Percentiles rank a stretch among this genome's conserved stretches.
Conservation (phyloP, 208 protist species). For the Leptomonas pyrrhocoris region DNA sequence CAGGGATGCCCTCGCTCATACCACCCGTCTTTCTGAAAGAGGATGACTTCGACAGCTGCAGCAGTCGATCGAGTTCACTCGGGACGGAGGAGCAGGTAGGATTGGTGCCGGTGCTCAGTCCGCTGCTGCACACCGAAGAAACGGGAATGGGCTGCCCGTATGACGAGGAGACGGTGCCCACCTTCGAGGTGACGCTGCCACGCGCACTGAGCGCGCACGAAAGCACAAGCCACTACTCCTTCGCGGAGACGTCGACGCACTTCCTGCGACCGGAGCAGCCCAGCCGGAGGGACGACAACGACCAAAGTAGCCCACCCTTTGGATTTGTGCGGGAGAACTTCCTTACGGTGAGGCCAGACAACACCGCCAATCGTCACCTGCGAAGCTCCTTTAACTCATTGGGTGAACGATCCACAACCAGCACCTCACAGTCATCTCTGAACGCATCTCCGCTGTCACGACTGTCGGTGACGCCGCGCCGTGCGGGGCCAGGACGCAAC, state of each 20-base stretch:
- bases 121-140: conserved; percentile 15
- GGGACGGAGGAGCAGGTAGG: conserved; percentile 35
- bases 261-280: background rate
- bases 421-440: conserved; percentile 2
- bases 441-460: conserved; percentile 15
- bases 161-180: background rate
- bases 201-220: conserved; percentile 1
- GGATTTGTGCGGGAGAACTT: conserved; percentile 4
- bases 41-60: conserved; percentile 13
- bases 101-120: conserved; percentile 30
- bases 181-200: conserved; percentile 8
- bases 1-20: background rate
- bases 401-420: conserved; percentile 2
- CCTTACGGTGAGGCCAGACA: background rate
- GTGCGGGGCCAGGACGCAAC: conserved; percentile 7
- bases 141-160: background rate
- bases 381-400: conserved; percentile 4
- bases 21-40: conserved; percentile 5
- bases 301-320: conserved; percentile 3
- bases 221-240: conserved; percentile 6
- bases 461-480: conserved; percentile 13
- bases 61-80: conserved; percentile 28
- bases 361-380: background rate
- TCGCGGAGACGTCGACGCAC: background rate
- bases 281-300: background rate